phyloP scores from a whole-genome alignment of 768 basidiomycete genomes.

The Russula sp. region DNA sequence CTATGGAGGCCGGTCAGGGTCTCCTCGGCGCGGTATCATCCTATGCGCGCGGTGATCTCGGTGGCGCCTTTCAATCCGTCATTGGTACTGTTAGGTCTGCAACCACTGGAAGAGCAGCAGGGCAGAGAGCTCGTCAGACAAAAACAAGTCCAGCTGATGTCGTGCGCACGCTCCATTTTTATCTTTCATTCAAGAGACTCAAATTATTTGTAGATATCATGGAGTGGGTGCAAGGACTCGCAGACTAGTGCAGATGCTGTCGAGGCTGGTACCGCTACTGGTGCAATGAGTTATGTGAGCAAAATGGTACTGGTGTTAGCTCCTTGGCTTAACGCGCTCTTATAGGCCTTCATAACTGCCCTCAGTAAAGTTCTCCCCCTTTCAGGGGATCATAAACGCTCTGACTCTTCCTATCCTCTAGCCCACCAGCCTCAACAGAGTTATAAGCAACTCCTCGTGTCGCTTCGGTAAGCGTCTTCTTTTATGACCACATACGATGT shows the following conservation, averaged over 20 bases:
- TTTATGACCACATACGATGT: background rate
- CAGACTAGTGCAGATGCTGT: conserved; percentile 79
- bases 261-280: conserved; percentile 64
- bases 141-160: conserved; percentile 87
- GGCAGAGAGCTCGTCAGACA: conserved; percentile 42
- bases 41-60: conserved; percentile 73
- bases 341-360: conserved; percentile 52
- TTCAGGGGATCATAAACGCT: background rate
- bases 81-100: conserved; percentile 70
- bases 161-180: conserved; percentile 38
- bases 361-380: conserved; percentile 38
- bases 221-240: conserved; percentile 78
- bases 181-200: background rate
- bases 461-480: conserved; percentile 39
- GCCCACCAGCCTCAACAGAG: conserved; percentile 48
- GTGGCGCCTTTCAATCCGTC: conserved; percentile 68
- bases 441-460: conserved; percentile 54
- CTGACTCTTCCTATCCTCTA: conserved; percentile 20
- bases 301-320: background rate
- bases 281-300: conserved; percentile 76
- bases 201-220: conserved; percentile 54
- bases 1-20: conserved; percentile 81
- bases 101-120: conserved; percentile 56
- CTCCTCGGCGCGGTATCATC: conserved; percentile 70
- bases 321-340: background rate